Base-by-base conservation (phyloP, 139 green algal species). In the Auxenochlorella pyrenoidosa region DNA sequence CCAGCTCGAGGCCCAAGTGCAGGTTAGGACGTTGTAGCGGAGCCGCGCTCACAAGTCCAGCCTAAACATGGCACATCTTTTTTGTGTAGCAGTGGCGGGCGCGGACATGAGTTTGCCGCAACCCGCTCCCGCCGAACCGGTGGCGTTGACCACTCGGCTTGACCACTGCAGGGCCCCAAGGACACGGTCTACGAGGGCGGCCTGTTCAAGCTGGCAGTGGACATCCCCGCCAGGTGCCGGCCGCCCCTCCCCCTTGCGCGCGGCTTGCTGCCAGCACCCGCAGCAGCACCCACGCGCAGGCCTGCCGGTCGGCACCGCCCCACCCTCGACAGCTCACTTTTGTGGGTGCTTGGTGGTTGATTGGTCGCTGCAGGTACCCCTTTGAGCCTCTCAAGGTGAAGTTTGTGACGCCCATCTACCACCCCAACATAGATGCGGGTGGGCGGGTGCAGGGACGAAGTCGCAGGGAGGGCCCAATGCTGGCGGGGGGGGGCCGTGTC, bases 371-470 rank as follows among this genome's bases (percentile, higher is more conserved):
- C 79, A 94, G 93, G 72, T 95, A 95, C 86, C 93, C 93, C 1
- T 94, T 95, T 32, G 92, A 95, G 83, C 93, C 93, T 0, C 93
- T 92, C 41, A 92, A 94, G 65, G 92, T 95, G 8, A 84, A 72
- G 44, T 96, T 96, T 68, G n/a, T 73, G 12, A 96, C 93, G 15
- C 91, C 83, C 28, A 88, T 97, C 16, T 96, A 96, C 87, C 94
- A 97, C 78, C 94, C 94, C 26, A 97, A 97, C 91, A 94, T 96
- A 30, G 91, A 95, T n/a, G 68, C 85, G 19, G 88, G 89, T 59
- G 94, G 91, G 41, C 22, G 54, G 54, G 13, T 63, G 54, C 54
- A 63, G 54, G 54, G 15, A 63, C 16, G 54, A 22, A 4, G n/a
- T n/a, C n/a, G n/a, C n/a, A n/a, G n/a, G n/a, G n/a, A n/a, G n/a